These are phyloP conservation scores for Blastobotrys ciferrii DNA, from an alignment of 1,139 yeast genomes.

Conservation along the genomic window DNA sequence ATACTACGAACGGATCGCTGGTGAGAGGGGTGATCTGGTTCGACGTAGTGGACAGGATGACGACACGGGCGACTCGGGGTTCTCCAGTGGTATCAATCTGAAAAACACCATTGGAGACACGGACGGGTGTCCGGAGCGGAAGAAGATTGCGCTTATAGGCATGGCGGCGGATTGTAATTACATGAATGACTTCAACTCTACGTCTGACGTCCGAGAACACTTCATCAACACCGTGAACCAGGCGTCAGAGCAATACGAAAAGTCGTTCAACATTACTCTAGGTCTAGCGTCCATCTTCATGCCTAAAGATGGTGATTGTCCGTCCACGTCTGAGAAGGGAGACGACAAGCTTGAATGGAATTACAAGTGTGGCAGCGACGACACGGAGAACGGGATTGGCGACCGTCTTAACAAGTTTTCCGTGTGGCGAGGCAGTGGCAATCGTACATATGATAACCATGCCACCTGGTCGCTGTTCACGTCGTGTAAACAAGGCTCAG, in stretches of 20 bases:
- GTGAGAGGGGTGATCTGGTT: slow-evolving; percentile 1
- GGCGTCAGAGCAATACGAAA: slow-evolving; percentile 39
- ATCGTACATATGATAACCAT: slow-evolving; percentile 31
- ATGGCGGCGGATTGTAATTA: slow-evolving; percentile 42
- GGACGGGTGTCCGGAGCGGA: slow-evolving; percentile 37
- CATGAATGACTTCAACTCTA: slow-evolving; percentile 31
- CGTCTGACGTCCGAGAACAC: slow-evolving; percentile 35
- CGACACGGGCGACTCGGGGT: slow-evolving; percentile 34
- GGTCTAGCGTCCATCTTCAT: slow-evolving; percentile 33
- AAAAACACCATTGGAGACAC: slow-evolving; percentile 35
- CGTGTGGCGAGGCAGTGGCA: slow-evolving; percentile 36
- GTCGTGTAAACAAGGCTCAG: slow-evolving; percentile 35
- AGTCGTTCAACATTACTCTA: slow-evolving; percentile 38
- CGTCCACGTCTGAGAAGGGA: slow-evolving; percentile 23
- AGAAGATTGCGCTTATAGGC: slow-evolving; percentile 38
- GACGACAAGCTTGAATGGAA: slow-evolving; percentile 33
- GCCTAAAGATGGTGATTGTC: slow-evolving; percentile 32
- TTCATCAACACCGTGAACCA: slow-evolving; percentile 37
- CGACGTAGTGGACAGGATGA: slow-evolving; percentile 21
- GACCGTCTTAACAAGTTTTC: slow-evolving; percentile 36
- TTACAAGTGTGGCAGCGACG: slow-evolving; percentile 27
- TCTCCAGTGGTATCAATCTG: slow-evolving; percentile 34
- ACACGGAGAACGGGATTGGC: slow-evolving; percentile 24
- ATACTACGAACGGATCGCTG: slow-evolving; percentile 6
- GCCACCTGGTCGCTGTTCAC: slow-evolving; percentile 43